These are phyloP conservation scores for Gardenia jasminoides DNA, from an alignment of 257 asterid genomes.

Conservation along the genomic window DNA sequence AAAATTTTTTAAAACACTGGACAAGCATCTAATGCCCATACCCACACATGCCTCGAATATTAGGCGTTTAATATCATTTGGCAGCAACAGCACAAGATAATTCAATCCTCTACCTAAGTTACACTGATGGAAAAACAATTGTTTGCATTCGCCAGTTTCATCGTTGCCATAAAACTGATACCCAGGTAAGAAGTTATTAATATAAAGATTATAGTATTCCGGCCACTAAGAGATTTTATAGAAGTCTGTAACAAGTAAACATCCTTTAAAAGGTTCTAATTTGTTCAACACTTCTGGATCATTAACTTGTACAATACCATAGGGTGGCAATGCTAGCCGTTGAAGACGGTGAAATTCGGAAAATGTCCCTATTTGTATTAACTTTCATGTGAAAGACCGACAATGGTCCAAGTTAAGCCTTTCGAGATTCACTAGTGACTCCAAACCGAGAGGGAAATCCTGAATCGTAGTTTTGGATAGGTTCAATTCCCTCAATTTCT, in stretches of 20 bases:
- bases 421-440: too few species aligned
- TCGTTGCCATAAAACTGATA: not conserved
- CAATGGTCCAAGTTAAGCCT: not conserved
- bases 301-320: too few species aligned
- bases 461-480: not conserved
- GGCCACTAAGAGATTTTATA: too few species aligned
- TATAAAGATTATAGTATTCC: too few species aligned
- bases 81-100: slow-evolving; percentile 13
- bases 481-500: not conserved
- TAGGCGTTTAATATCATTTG: slow-evolving; percentile 22
- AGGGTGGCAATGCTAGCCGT: not conserved
- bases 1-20: slow-evolving; percentile 7
- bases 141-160: too few species aligned
- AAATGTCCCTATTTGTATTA: not conserved
- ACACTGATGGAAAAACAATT: too few species aligned
- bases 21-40: slow-evolving; percentile 10
- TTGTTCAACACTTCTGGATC: too few species aligned
- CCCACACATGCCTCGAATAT: slow-evolving; percentile 11
- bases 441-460: slow-evolving; percentile 5
- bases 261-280: too few species aligned
- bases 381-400: not conserved
- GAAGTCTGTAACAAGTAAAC: too few species aligned
- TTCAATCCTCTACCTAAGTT: not conserved
- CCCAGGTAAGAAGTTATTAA: not conserved
- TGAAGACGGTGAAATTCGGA: slow-evolving; percentile 6